A percentile compares a stretch with the other conserved stretches of the same genome.
These are phyloP conservation scores for Davidsoniella virescens DNA, from an alignment of 2,329 filamentous ascomycete genomes.

Conservation along the genomic window DNA sequence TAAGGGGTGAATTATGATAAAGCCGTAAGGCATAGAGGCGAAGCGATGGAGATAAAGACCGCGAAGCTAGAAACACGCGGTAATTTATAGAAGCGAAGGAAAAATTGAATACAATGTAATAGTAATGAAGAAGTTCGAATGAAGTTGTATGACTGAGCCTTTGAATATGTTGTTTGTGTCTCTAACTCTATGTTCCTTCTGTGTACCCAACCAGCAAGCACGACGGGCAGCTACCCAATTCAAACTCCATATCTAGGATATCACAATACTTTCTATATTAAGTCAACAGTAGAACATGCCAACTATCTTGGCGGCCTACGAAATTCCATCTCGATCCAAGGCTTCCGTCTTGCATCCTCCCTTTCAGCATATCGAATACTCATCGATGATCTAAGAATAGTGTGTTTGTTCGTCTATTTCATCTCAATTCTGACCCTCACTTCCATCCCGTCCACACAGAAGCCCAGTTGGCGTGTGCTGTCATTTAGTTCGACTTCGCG, in stretches of 20 bases:
- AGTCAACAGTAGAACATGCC: background rate
- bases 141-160: too few relatives aligned
- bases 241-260: background rate
- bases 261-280: background rate
- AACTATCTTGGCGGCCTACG: background rate
- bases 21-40: too few relatives aligned
- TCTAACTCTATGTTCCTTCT: background rate
- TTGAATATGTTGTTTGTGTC: too few relatives aligned
- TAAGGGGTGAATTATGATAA: too few relatives aligned
- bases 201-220: too few relatives aligned
- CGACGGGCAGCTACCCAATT: too few relatives aligned
- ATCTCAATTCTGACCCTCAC: constrained; percentile 47
- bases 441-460: constrained; percentile 60
- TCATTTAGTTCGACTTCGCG: constrained; percentile 67
- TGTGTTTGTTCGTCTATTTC: background rate
- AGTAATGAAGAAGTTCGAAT: background rate
- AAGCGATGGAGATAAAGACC: too few relatives aligned
- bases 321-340: background rate
- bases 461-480: constrained; percentile 66
- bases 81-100: too few relatives aligned
- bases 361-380: background rate
- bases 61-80: too few relatives aligned
- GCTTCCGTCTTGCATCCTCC: background rate
- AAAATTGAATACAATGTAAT: background rate
- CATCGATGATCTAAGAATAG: too few relatives aligned